Conservation (phyloP, 1,139 yeast genomes). For the Hyphopichia wangnamkhiaoensis region DNA sequence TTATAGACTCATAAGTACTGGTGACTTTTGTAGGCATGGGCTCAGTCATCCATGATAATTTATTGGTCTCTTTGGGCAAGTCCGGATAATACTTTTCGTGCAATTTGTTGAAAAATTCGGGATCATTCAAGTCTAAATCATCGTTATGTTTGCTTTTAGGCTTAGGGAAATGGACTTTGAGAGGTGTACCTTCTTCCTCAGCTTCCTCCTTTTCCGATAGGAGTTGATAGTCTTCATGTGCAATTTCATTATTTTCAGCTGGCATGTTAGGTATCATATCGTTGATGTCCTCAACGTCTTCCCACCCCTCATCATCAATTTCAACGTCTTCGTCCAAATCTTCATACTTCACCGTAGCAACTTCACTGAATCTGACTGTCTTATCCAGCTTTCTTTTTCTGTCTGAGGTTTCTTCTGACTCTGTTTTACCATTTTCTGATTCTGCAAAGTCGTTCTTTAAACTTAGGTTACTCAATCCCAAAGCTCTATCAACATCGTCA, state of each 20-base stretch:
- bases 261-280: slow-evolving; percentile 25
- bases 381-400: slow-evolving; percentile 16
- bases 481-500: slow-evolving; percentile 40
- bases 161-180: slow-evolving; percentile 63
- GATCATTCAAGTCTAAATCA: slow-evolving; percentile 65
- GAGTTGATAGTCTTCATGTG: slow-evolving; percentile 48
- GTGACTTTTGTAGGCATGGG: slow-evolving; percentile 52
- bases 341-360: slow-evolving; percentile 43
- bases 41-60: slow-evolving; percentile 86
- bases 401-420: slow-evolving; percentile 5
- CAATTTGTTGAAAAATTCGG: slow-evolving; percentile 73
- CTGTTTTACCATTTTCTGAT: slow-evolving; percentile 3
- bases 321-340: slow-evolving; percentile 28
- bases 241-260: slow-evolving; percentile 25
- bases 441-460: slow-evolving; percentile 12
- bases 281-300: slow-evolving; percentile 38
- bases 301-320: slow-evolving; percentile 45
- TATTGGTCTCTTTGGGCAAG: slow-evolving; percentile 77
- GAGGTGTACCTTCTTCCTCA: slow-evolving; percentile 17
- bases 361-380: slow-evolving; percentile 43
- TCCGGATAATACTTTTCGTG: slow-evolving; percentile 89
- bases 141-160: slow-evolving; percentile 35
- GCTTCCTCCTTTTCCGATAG: slow-evolving; percentile 36
- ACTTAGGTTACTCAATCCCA: slow-evolving; percentile 25
- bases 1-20: slow-evolving; percentile 58